Base-by-base conservation (phyloP, 1,284 basidiomycete genomes). In the Quambalaria eucalypti region DNA sequence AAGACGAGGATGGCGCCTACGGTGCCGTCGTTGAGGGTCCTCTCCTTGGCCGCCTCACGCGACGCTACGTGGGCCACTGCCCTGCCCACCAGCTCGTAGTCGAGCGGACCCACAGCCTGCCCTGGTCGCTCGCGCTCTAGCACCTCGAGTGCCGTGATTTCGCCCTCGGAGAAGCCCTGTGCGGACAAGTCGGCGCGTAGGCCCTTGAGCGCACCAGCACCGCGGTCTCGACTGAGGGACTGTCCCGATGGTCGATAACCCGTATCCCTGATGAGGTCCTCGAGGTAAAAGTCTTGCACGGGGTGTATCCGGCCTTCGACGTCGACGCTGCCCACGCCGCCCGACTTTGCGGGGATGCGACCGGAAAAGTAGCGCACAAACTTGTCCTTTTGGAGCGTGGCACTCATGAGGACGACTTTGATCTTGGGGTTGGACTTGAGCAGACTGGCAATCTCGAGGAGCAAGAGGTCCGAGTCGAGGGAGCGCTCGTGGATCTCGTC, bases 401-500 rank as follows among this genome's bases (percentile, higher is more conserved):
- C 73, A 50, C 66, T 69, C 73, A 75, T 75, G 33, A 75, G 80
- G 28, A 90, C 77, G n/a, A 92, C 82, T 74, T 88, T 91, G 69
- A 96, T 81, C 6, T 76, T 82, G 36, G 79, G 78, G 66, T 91
- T 87, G n/a, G 76, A 80, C 57, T 79, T 78, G 47, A 96, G 77
- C 9, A 95, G 78, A 65, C 90, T 86, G 58, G 86, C 84, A 28
- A 83, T 79, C 69, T 93, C 85, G n/a, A 95, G 82, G 1, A 96
- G 81, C 40, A 96, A 78, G 64, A 96, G 86, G 76, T 96, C 91
- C 12, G 87, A 85, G 67, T 95, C 90, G 9, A 91, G 83, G 14
- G 88, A 89, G 51, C 90, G 83, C 78, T 93, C 90, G 71, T 93
- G 90, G 29, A 90, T 88, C 80, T 96, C 91, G 68, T 96, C 92